Percentiles rank a stretch among this genome's conserved stretches.
Evolutionary conservation across 2,329 filamentous ascomycete species (phyloP).

Genomic region (Pyricularia pennisetigena): DNA sequence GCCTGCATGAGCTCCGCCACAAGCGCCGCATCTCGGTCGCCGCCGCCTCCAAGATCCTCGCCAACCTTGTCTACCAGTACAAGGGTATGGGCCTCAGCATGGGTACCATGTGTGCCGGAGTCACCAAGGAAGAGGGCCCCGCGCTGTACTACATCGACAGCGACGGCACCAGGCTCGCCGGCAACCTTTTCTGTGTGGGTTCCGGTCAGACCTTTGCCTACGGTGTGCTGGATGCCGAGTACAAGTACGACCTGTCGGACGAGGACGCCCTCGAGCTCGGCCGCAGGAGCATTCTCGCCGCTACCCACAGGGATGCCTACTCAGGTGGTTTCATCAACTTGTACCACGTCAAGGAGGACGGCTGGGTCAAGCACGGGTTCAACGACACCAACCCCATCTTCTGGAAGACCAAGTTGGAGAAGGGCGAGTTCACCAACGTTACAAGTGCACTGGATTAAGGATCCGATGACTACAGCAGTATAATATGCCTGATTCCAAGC

Average conservation of each 20-base stretch:
- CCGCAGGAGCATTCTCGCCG: constrained; percentile 84
- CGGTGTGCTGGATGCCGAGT: constrained; percentile 93
- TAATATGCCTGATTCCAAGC: background rate
- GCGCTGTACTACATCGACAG: constrained; percentile 99
- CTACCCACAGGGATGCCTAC: constrained; percentile 96
- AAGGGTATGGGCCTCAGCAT: constrained; percentile 98
- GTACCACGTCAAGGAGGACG: constrained; percentile 98
- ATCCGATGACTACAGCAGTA: background rate
- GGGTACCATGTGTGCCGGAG: constrained; percentile 98
- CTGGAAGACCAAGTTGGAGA: constrained; percentile 98
- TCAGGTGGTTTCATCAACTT: constrained; percentile 98
- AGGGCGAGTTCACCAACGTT: constrained; percentile 96
- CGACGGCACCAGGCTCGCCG: constrained; percentile 83
- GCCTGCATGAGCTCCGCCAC: constrained; percentile 96
- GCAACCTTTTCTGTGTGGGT: constrained; percentile 96
- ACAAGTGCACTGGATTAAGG: constrained; percentile 61
- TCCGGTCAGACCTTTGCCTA: constrained; percentile 98
- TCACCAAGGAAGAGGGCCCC: constrained; percentile 89
- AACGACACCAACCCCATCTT: constrained; percentile 98
- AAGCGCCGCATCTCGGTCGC: constrained; percentile 98
- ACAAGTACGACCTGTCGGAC: constrained; percentile 76
- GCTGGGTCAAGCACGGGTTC: constrained; percentile 97
- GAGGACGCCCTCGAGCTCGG: constrained; percentile 89
- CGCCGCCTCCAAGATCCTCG: constrained; percentile 94
- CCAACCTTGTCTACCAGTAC: constrained; percentile 96